Evolutionary conservation across 768 basidiomycete genomes (phyloP), one percentile per base, ranked within the genome.

Genomic region (Tricholoma saponaceum): DNA sequence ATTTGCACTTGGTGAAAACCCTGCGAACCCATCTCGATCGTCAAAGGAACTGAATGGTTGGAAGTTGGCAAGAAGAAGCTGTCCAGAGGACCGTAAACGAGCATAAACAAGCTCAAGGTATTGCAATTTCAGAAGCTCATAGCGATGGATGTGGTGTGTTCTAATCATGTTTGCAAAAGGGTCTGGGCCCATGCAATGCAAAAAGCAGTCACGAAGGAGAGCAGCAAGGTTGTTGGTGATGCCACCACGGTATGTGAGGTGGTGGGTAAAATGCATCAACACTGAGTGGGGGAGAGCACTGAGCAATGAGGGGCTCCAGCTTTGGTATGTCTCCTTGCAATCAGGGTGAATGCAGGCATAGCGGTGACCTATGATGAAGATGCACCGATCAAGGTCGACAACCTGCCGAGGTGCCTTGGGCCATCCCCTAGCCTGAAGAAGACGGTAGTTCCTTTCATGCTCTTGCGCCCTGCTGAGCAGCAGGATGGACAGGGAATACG

Each of bases 141-240:
- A 65, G 35, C 51, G 54, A 6, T 58, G 58, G 9, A 63, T 51
- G 54, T 68, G 67, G n/a, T 59, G 56, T 3, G 54, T 59, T 12
- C 56, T 37, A 14, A 69, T 28, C n/a, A 59, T 55, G 51, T 68
- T 62, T 0, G 65, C 55, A 33, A 70, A 66, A 30, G 64, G 67
- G n/a, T 59, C 60, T 12, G 67, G 56, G 2, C 69, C 66, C 57
- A 64, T 61, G 1, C 67, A 65, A 56, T 55, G 57, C 50, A 61
- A 59, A 54, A 68, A 63, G 0, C 58, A 69, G 4, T 56, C 58
- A 1, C 52, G 41, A 56, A 69, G 54, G 5, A 64, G 56, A 18
- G 60, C 57, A 50, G 64, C 60, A 0, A 68, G 9, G 23, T 37
- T 30, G 22, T 65, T 60, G 1, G 66, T 56, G 9, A 68, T 56